Evolutionary conservation across 139 green algal species (phyloP), one percentile per base, ranked within the genome.

Genomic region (Chlamydomonas eustigma): DNA sequence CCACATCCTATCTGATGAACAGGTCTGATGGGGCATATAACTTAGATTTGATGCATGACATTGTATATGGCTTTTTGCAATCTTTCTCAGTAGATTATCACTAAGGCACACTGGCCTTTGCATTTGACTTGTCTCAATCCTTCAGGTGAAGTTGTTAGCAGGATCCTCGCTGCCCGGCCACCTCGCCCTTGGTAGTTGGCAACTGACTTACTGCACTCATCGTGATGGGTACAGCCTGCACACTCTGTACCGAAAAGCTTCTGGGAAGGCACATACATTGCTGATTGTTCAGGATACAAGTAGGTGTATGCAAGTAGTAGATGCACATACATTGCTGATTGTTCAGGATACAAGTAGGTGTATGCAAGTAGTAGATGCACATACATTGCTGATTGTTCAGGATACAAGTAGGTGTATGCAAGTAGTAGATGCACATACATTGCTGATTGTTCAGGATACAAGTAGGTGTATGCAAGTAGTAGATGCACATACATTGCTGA

Each of bases 141-240:
- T 58, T 25, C 65, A 72, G 8, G 65, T 72, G 65, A 33, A 34
- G 33, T 3, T 39, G 65, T 12, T 72, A 4, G 65, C 31, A 3
- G 65, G 65, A 4, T 50, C 65, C 22, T 33, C 65, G 33, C 65
- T 72, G 24, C 65, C 65, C 8, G 18, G 18, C 3, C 65, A 72
- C 65, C 65, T 72, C 8, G 28, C 33, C 65, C 44, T 72, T 31
- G 8, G 65, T 34, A 28, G 33, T 30, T 72, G 65, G 65, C 18
- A 34, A 33, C 65, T 72, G 4, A 34, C 65, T 30, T 91, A 90
- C 76, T 84, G 81, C 81, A 91, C 84, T 24, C 58, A 52, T 0
- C 65, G 83, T 2, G 83, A 95, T 69, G 91, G 91, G 52, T 90
- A 89, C 83, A 87, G 73, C 51, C 80, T 95, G 2, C 75, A 87